phyloP scores from a whole-genome alignment of 129 eudicot species.

The Helianthus tuberosus region DNA sequence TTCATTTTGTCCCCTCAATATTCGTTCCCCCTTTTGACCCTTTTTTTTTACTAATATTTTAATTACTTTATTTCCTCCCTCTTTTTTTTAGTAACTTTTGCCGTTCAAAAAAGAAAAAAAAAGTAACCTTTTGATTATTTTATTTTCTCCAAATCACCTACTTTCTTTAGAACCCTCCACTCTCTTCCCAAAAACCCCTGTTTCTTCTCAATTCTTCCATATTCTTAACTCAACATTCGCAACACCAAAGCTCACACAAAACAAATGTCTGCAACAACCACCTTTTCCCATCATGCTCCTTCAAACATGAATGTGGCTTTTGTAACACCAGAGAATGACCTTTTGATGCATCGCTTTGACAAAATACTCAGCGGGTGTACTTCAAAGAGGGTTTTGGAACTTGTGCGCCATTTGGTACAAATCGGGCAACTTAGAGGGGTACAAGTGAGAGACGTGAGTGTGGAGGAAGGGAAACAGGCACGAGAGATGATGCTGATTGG shows the following conservation, averaged over 20 bases:
- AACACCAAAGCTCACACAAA: neutral
- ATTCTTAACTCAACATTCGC: neutral
- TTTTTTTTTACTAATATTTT: no score
- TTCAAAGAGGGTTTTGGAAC: conserved; percentile 68
- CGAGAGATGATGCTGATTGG: conserved; percentile 93
- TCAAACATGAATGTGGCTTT: conserved; percentile 96
- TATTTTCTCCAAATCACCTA: no score
- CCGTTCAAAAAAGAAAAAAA: no score
- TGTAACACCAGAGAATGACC: conserved; percentile 66
- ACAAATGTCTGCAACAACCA: conserved; percentile 20
- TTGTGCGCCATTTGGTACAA: conserved; percentile 53
- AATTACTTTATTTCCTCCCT: no score
- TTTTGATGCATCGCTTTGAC: conserved; percentile 82
- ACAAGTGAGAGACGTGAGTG: conserved; percentile 56
- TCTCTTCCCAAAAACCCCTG: no score
- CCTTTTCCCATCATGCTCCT: conserved; percentile 28
- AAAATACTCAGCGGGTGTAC: conserved; percentile 87
- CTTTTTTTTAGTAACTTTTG: no score
- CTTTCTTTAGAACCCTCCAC: no score
- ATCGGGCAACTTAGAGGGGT: conserved; percentile 56
- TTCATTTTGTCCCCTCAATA: no score
- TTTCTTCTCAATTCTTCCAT: conserved; percentile 24
- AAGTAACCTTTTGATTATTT: no score
- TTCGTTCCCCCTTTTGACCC: no score
- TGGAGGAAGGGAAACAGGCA: conserved; percentile 75